Evolutionary conservation across 1,284 basidiomycete species (phyloP), one percentile per base, ranked within the genome.

Genomic region (Peniophora sp.): DNA sequence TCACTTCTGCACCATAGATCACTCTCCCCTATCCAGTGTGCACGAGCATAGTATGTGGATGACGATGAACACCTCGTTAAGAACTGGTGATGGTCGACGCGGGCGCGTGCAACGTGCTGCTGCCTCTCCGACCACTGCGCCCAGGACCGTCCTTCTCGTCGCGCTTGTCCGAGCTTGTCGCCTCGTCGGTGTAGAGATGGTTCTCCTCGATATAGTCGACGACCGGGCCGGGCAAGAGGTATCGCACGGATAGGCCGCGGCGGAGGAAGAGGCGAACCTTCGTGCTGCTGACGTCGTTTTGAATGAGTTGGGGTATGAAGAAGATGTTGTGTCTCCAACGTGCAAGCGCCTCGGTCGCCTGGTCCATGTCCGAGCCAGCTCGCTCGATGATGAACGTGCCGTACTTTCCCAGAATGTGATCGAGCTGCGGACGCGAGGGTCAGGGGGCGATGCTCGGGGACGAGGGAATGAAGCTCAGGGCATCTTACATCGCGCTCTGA

Each of bases 271-370:
- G 70, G 43, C 88, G 65, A 53, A 93, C 92, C 74, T 98, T 98
- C 24, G 94, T 97, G 53, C 89, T 92, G 16, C 92, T 96, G 47
- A 99, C 96, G 65, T 99, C 96, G 67, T 99, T 99, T 69, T 98
- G 94, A 59, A 99, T 98, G 50, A 97, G 81, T 68, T 99, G 96
- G 52, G 91, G 87, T 61, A 97, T 89, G 58, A 98, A 84, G 64
- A 93, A 85, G 57, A 99, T 94, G 66, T 98, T 99, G 63, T 85
- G 78, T 52, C 89, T 75, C 87, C 88, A 91, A 53, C 82, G 79
- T 39, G 85, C 81, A 59, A 90, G 75, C 60, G 69, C 78, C 60
- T 89, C 87, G 36, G 81, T 85, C 16, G 87, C 87, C 61, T 87
- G 85, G 54, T 87, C 85, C 67, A 98, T 89, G 62, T 93, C 93